Conservation (phyloP, 306 rosid genomes). For the Ziziphus jujuba region DNA sequence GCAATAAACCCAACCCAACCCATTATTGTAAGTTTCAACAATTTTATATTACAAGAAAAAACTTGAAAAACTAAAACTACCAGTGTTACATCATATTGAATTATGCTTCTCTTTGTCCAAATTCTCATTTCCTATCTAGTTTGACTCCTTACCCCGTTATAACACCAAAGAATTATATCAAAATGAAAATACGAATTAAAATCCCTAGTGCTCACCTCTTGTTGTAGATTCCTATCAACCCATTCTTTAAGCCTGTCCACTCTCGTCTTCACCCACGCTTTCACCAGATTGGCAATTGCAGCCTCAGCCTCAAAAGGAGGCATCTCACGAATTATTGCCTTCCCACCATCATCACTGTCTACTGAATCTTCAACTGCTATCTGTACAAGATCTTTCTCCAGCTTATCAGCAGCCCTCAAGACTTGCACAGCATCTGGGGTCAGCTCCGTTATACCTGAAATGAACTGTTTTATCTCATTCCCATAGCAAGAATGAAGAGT, state of each 20-base stretch:
- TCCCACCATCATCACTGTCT: conserved; percentile 96
- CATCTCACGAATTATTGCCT: conserved; percentile 98
- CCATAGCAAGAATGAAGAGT: conserved; percentile 94
- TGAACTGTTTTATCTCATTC: conserved; percentile 84
- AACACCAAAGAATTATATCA: neutral
- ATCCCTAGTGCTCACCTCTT: conserved; percentile 68
- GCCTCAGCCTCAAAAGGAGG: conserved; percentile 95
- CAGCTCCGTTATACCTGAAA: conserved; percentile 77
- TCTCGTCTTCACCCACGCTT: conserved; percentile 86
- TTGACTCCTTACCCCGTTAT: neutral
- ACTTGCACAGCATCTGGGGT: conserved; percentile 96
- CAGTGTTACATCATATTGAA: no score
- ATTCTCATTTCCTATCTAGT: neutral
- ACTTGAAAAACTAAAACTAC: no score
- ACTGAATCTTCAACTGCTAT: conserved; percentile 96
- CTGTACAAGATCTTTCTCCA: conserved; percentile 96
- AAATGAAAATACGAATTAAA: neutral
- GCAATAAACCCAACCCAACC: no score
- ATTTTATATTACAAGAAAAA: no score
- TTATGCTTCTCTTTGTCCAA: no score
- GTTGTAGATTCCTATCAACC: conserved; percentile 94
- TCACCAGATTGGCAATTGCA: conserved; percentile 90
- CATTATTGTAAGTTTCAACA: no score
- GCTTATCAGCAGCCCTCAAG: conserved; percentile 91
- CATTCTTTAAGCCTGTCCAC: conserved; percentile 85